Evolutionary conservation across 345 rosid genomes (phyloP), one percentile per base, ranked within the genome.

Genomic region (Brassica rapa): DNA sequence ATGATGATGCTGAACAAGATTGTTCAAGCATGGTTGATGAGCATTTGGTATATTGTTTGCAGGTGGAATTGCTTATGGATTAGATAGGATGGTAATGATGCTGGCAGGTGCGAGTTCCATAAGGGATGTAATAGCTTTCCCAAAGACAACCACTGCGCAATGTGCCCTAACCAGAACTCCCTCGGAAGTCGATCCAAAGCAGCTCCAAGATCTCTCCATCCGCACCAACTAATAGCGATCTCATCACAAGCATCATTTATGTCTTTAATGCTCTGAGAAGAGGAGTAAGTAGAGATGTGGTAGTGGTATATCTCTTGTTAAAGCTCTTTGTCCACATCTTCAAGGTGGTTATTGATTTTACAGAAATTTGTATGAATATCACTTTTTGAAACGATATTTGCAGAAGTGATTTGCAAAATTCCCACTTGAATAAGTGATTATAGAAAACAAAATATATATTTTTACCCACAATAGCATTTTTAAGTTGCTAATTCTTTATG

Each of bases 1-100:
- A 14, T 62, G 66, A 29, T 29, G 10, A 49, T 62, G n/a, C 51
- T 53, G 61, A 74, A 9, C 67, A 62, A 70, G 76, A 74, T 46
- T 74, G 33, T 23, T 49, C 16, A 66, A 41, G 56, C 73, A 68
- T 73, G 59, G 35, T 62, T 68, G 33, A 61, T 73, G 21, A 35
- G 24, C 33, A 53, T 74, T 67, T 76, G 74, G 24, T 71, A 62
- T 25, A n/a, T 16, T 8, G 70, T 49, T 49, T 76, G 62, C 88
- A 93, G 99, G 99, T n/a, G 99, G 99, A 4, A 95, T 95, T 12
- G 99, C 99, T 0, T 90, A 76, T 74, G 99, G 99, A 64, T 77
- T 95, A 71, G 99, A 95, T 84, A 90, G 99, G 80, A 73, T 93
- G 87, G 94, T 91, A 43, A 93, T 93, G 99, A 68, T 95, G 84